Conservation (phyloP, 176 grass and related monocot species). For the Phoenix dactylifera region DNA sequence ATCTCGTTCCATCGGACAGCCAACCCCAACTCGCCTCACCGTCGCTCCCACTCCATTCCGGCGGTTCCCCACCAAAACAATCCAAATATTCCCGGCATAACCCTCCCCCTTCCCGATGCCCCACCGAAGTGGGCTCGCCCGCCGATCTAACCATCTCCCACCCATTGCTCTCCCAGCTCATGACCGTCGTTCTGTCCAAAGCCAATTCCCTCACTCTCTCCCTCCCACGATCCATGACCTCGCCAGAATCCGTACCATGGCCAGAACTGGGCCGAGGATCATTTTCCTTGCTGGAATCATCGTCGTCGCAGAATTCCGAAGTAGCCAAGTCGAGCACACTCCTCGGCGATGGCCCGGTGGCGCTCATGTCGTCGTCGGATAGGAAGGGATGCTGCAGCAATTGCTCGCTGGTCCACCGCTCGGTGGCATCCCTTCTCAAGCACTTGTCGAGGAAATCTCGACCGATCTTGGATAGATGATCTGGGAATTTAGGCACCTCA, state of each 20-base stretch:
- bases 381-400: slow-evolving; percentile 14
- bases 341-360: background rate
- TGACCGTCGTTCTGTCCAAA: background rate
- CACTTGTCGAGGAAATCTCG: slow-evolving; percentile 10
- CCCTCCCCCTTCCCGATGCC: background rate
- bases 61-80: background rate
- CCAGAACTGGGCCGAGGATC: background rate
- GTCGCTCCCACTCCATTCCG: background rate
- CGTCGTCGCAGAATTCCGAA: background rate
- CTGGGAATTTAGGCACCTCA: background rate
- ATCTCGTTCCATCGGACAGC: background rate
- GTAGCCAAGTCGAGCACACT: slow-evolving; percentile 7
- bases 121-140: background rate
- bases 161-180: background rate
- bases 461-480: background rate
- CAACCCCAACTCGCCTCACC: background rate
- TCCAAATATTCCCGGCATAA: background rate
- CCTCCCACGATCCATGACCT: too few relatives aligned
- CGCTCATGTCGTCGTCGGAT: background rate
- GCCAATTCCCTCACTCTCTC: background rate
- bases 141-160: background rate
- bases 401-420: slow-evolving; percentile 16
- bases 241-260: background rate
- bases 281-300: background rate
- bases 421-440: slow-evolving; percentile 1